Evolutionary conservation across 2,329 filamentous ascomycete genomes (phyloP), one percentile per base, ranked within the genome.

Genomic region (Tolypocladium nubicola): DNA sequence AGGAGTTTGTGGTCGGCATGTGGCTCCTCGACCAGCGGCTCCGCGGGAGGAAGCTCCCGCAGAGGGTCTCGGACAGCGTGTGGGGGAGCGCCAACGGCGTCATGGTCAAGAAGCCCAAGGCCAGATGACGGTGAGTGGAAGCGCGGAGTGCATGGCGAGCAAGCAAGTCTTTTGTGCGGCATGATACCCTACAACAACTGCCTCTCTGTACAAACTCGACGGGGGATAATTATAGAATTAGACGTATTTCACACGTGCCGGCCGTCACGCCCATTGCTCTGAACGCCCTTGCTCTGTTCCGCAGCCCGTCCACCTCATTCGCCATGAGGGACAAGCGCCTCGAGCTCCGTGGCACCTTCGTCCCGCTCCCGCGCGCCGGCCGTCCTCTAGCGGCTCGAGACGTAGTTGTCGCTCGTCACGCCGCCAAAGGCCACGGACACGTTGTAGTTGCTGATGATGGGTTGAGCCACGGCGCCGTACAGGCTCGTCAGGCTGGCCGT

Each of bases 1-100:
- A 86, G 57, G 87, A 91, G 73, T 94, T 94, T 68, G 87, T 94
- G 0, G 88, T 93, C 1, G 89, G 89, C 11, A 79, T 90, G 75
- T 94, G 89, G 88, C 73, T 94, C 53, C 82, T 94, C 40, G 89
- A 94, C 68, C 88, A 92, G 76, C 76, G 88, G 59, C 73, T 94
- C n/a, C 84, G 87, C 62, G 90, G 89, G 1, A 76, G 89, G 59
- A 94, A 94, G 75, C 76, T 93, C 23, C 89, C 90, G 0, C 74
- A 80, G 16, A 82, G 80, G 64, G 87, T 93, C 11, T 80, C 80
- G 55, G 83, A 86, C 54, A 90, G 87, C 65, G 86, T 93, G 6
- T 94, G 89, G 89, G 79, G 78, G 37, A 90, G 87, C 65, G 88
- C 78, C 23, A 75, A 73, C 60, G 79, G 76, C 4, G 69, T 80